Base-by-base conservation (phyloP, 805 yeast species). In the Lipomyces orientalis region DNA sequence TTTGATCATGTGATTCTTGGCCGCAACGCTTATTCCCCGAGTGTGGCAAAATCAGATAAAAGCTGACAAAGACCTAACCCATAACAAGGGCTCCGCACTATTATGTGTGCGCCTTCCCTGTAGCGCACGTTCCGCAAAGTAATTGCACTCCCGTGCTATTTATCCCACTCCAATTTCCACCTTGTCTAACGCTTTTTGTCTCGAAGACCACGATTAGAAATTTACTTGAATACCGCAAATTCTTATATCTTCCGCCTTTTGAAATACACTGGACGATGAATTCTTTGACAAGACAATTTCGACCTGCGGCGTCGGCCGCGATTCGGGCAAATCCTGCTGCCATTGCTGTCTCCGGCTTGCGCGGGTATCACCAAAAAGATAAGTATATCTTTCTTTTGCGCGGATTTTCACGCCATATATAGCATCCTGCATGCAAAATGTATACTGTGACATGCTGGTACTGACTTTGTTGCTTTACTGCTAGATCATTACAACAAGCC, bases 401-500 rank as follows among this genome's bases (percentile, higher is more conserved):
- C 33, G 22, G 22, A 19, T 54, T 34, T 12, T 25, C 29, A n/a
- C 16, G n/a, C 19, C 19, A 19, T 60, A 16, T 60, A 7, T 51
- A n/a, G 10, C 14, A 54, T 31, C 9, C 4, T 31, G n/a, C 25
- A 25, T 51, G 57, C n/a, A 35, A 14, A 25, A 7, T 37, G 10
- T 8, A 25, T 25, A 6, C 19, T 31, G 37, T 22, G 29, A 58
- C 58, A 7, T n/a, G 19, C 16, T 12, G 59, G 29, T 64, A 57
- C 68, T 64, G 64, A 61, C 65, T 10, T 59, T 25, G 4, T 34
- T 34, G 10, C n/a, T 67, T 29, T 62, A 68, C 68, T 94, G 63
- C 89, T 94, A 74, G 98, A 95, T 78, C 99, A 95, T 78, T 95
- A 95, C 80, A 88, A 91, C 76, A 93, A 94, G 81, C 99, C 99